phyloP scores from a whole-genome alignment of 2,329 filamentous ascomycete genomes.

The Colletotrichum sp. region DNA sequence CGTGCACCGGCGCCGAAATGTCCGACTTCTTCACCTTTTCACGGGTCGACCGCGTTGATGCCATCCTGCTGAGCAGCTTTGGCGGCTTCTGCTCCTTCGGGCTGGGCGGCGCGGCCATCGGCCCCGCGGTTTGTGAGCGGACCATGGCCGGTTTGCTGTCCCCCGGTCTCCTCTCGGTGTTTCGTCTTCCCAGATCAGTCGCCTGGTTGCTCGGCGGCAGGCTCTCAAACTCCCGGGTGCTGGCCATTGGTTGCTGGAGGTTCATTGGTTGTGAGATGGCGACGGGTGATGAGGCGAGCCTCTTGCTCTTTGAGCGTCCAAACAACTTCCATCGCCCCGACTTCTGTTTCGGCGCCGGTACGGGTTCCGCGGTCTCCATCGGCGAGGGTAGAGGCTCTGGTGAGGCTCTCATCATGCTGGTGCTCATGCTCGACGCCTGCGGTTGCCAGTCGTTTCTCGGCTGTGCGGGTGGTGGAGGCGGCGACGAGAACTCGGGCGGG shows the following conservation, averaged over 20 bases:
- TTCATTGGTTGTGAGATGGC: constrained; percentile 16
- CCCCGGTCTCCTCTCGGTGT: constrained; percentile 37
- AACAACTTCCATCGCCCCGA: constrained; percentile 66
- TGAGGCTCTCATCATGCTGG: constrained; percentile 6
- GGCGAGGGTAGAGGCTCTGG: constrained; percentile 8
- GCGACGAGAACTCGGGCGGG: constrained; percentile 28
- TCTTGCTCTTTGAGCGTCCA: constrained; percentile 44
- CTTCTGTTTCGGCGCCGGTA: constrained; percentile 47
- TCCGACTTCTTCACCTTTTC: constrained; percentile 24
- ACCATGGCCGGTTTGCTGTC: constrained; percentile 50
- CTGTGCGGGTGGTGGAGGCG: neutral
- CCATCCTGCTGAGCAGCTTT: constrained; percentile 19
- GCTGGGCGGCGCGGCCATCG: neutral
- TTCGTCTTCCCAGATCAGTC: constrained; percentile 35
- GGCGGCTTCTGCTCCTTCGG: constrained; percentile 21
- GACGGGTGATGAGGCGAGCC: constrained; percentile 20
- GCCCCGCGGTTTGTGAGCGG: constrained; percentile 47
- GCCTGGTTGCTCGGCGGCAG: neutral
- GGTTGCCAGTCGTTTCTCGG: constrained; percentile 29
- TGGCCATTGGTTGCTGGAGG: neutral
- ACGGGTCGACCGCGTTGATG: constrained; percentile 20
- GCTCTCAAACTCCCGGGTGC: neutral
- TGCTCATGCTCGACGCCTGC: constrained; percentile 24
- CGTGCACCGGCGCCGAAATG: constrained; percentile 30
- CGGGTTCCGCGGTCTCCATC: neutral